phyloP scores from a whole-genome alignment of 2,329 filamentous ascomycete species.

The Diatrype stigma region DNA sequence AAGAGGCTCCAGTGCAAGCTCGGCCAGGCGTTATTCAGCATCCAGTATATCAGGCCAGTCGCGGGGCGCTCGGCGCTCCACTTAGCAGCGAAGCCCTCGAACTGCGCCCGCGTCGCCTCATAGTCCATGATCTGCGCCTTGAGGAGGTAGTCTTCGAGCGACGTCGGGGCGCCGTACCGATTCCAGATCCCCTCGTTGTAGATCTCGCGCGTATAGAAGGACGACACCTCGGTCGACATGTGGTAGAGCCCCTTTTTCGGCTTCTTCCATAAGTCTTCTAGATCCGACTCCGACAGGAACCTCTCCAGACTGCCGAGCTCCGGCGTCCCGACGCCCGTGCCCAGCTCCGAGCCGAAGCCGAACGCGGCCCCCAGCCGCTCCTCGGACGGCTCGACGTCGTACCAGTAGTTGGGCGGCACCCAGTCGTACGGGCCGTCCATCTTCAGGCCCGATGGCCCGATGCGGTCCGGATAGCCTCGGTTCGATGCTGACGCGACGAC shows the following conservation, averaged over 20 bases:
- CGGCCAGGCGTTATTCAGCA: constrained; percentile 63
- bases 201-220: constrained; percentile 51
- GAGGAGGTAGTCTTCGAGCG: constrained; percentile 53
- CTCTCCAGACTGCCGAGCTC: constrained; percentile 48
- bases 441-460: constrained; percentile 58
- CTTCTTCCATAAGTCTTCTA: constrained; percentile 52
- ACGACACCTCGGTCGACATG: constrained; percentile 53
- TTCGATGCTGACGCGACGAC: constrained; percentile 55
- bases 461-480: constrained; percentile 44
- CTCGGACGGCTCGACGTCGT: constrained; percentile 34
- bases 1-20: constrained; percentile 62
- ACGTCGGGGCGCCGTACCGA: constrained; percentile 48
- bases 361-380: constrained; percentile 52
- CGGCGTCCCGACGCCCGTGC: constrained; percentile 59
- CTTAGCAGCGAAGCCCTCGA: constrained; percentile 50
- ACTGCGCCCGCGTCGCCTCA: constrained; percentile 57
- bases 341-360: constrained; percentile 60
- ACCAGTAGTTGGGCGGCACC: constrained; percentile 64
- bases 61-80: constrained; percentile 49
- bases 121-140: constrained; percentile 62
- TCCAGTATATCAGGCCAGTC: constrained; percentile 63
- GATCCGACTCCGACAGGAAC: constrained; percentile 48
- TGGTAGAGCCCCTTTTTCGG: constrained; percentile 53
- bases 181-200: constrained; percentile 53
- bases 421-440: constrained; percentile 66